These are phyloP conservation scores for Lipomyces yamadae DNA, from an alignment of 805 yeast genomes.

Conservation along the genomic window DNA sequence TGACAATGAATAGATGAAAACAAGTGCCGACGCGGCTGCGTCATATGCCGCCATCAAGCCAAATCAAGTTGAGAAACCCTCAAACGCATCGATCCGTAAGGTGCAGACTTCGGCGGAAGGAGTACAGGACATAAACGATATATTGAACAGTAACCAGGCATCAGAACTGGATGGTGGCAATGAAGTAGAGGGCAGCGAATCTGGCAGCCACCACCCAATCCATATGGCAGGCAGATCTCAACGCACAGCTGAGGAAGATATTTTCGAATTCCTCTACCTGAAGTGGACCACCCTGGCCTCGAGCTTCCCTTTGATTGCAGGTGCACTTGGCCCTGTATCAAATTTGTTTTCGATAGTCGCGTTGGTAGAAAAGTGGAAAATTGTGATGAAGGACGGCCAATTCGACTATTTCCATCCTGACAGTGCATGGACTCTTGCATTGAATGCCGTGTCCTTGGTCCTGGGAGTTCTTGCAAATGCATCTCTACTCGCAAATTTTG, in stretches of 20 bases:
- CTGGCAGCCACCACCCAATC: too few relatives aligned
- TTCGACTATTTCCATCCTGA: constrained; percentile 40
- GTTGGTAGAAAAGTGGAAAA: constrained; percentile 70
- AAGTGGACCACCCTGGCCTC: constrained; percentile 70
- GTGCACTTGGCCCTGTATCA: constrained; percentile 79
- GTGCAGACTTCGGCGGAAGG: not conserved
- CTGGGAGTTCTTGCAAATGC: constrained; percentile 71
- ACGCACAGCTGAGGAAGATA: not conserved
- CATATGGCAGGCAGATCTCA: too few relatives aligned
- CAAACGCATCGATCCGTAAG: not conserved
- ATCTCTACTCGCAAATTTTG: constrained; percentile 71
- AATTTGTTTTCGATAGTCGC: constrained; percentile 76
- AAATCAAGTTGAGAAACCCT: not conserved
- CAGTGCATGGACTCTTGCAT: constrained; percentile 52
- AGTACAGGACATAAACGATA: not conserved
- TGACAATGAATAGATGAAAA: not conserved
- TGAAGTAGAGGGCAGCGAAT: not conserved
- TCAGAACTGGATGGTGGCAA: not conserved
- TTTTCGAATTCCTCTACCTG: constrained; percentile 11
- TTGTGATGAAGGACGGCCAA: constrained; percentile 5
- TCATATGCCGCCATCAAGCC: not conserved
- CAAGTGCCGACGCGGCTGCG: not conserved
- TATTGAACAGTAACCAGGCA: not conserved
- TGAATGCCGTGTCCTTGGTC: constrained; percentile 67
- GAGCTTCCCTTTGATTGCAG: constrained; percentile 74